These are phyloP conservation scores for Crucibulum cyathiforme DNA, from an alignment of 1,284 basidiomycete species.

Conservation along the genomic window DNA sequence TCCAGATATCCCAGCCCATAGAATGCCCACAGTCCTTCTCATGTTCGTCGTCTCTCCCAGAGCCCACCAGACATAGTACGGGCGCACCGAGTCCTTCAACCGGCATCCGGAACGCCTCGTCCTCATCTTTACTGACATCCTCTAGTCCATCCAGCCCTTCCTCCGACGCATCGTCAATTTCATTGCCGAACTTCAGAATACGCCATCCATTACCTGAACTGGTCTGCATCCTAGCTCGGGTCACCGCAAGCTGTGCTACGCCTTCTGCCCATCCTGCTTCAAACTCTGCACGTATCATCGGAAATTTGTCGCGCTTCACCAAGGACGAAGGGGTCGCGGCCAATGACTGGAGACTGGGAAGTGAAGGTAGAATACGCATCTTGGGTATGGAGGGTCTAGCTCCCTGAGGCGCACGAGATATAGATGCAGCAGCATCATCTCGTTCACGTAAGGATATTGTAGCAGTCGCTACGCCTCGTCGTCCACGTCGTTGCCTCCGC, in stretches of 20 bases:
- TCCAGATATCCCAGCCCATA: slow-evolving; percentile 30
- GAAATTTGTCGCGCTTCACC: slow-evolving; percentile 39
- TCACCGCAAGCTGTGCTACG: slow-evolving; percentile 49
- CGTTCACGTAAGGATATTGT: slow-evolving; percentile 58
- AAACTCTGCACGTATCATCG: slow-evolving; percentile 53
- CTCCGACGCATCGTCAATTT: slow-evolving; percentile 34
- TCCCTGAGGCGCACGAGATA: background rate
- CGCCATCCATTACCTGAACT: slow-evolving; percentile 54
- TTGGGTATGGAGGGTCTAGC: slow-evolving; percentile 13
- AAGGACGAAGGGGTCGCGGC: slow-evolving; percentile 39
- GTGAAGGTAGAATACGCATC: slow-evolving; percentile 38
- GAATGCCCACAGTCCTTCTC: slow-evolving; percentile 44
- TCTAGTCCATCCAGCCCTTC: slow-evolving; percentile 55
- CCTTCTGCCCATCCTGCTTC: slow-evolving; percentile 67
- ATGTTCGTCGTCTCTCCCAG: slow-evolving; percentile 32
- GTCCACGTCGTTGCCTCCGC: slow-evolving; percentile 40
- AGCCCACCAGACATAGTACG: slow-evolving; percentile 54
- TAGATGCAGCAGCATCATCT: slow-evolving; percentile 10
- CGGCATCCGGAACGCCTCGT: slow-evolving; percentile 35
- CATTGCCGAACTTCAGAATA: slow-evolving; percentile 46
- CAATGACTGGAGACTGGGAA: slow-evolving; percentile 34
- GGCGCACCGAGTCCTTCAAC: slow-evolving; percentile 35
- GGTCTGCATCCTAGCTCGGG: slow-evolving; percentile 47
- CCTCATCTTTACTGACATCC: slow-evolving; percentile 42
- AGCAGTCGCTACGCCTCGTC: slow-evolving; percentile 60